These are phyloP conservation scores for Nicotiana rustica DNA, from an alignment of 305 asterid genomes.

Conservation along the genomic window DNA sequence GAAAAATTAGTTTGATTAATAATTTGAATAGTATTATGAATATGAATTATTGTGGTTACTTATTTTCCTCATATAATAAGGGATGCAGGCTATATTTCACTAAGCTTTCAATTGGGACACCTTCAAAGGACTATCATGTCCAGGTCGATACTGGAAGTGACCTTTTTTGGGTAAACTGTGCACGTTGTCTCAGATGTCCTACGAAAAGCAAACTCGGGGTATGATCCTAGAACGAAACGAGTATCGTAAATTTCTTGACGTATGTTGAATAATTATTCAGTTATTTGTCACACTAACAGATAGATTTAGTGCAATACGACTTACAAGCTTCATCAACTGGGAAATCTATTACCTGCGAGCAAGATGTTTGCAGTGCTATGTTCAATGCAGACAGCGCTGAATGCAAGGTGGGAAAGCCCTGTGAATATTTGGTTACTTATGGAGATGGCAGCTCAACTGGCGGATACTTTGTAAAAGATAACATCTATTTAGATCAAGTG, in stretches of 20 bases:
- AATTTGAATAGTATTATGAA: not conserved
- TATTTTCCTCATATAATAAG: not conserved
- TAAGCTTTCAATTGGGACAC: constrained; percentile 81
- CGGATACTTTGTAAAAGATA: constrained; percentile 78
- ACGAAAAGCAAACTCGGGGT: constrained; percentile 78
- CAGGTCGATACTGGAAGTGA: constrained; percentile 99
- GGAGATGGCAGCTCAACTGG: constrained; percentile 84
- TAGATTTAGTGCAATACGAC: constrained; percentile 73
- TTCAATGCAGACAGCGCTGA: constrained; percentile 54
- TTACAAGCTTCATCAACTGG: constrained; percentile 76
- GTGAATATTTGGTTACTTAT: constrained; percentile 70
- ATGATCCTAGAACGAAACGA: constrained; percentile 35
- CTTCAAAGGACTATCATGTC: constrained; percentile 83
- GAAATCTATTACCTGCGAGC: constrained; percentile 65
- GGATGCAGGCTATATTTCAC: constrained; percentile 88
- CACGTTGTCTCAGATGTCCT: constrained; percentile 74
- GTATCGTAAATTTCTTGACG: constrained; percentile 3
- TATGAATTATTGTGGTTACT: constrained; percentile 8
- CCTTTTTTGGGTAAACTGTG: constrained; percentile 90
- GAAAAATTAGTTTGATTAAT: not conserved
- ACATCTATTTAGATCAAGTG: constrained; percentile 66
- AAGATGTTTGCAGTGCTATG: constrained; percentile 67
- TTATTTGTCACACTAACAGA: constrained; percentile 50
- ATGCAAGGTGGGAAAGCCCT: constrained; percentile 73
- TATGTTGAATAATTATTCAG: not conserved